phyloP scores from a whole-genome alignment of 331 rosid genomes.

The Arachis monticola region DNA sequence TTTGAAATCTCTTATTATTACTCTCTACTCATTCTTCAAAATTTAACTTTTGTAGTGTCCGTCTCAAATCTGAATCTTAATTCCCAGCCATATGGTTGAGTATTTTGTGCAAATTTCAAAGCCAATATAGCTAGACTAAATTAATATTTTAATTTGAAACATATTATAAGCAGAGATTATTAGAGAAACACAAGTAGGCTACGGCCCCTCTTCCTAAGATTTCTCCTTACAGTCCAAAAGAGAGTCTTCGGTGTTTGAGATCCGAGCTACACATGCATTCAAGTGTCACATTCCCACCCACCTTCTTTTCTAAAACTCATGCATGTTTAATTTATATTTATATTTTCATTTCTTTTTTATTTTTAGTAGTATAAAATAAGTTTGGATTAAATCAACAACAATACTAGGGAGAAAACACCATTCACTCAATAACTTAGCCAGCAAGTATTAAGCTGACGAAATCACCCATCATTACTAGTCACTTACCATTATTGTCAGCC shows the following conservation, averaged over 20 bases:
- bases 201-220: conserved; percentile 47
- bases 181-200: conserved; percentile 32
- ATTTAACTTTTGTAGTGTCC: conserved; percentile 40
- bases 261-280: conserved; percentile 55
- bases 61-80: conserved; percentile 36
- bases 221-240: conserved; percentile 53
- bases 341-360: too few species aligned
- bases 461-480: too few species aligned
- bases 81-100: background rate
- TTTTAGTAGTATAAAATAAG: too few species aligned
- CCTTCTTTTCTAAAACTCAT: conserved; percentile 38
- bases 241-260: conserved; percentile 65
- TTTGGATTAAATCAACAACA: too few species aligned
- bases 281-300: conserved; percentile 46
- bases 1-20: conserved; percentile 39
- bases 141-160: conserved; percentile 3
- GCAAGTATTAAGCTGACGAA: too few species aligned
- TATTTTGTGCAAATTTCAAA: conserved; percentile 36
- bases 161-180: conserved; percentile 28
- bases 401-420: too few species aligned
- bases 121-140: conserved; percentile 37
- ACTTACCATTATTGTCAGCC: too few species aligned
- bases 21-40: conserved; percentile 34
- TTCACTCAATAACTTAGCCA: too few species aligned
- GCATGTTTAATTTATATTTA: too few species aligned